Evolutionary conservation across 805 yeast species (phyloP).

Genomic region (Candida morakotiae): DNA sequence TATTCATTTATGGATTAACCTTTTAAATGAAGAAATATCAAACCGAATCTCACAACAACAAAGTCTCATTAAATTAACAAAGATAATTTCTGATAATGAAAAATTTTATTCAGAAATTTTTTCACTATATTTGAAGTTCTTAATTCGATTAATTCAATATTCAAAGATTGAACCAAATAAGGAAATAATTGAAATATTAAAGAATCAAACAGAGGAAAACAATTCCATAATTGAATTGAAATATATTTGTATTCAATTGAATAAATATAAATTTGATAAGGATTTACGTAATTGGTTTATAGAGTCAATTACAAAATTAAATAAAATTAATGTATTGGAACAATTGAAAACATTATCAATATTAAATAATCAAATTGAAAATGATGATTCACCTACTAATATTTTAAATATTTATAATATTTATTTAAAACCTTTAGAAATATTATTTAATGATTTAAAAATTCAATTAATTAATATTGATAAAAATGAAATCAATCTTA

Average conservation of each 20-base stretch:
- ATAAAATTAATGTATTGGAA: slow-evolving; percentile 6
- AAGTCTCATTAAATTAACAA: slow-evolving; percentile 17
- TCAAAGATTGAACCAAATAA: background rate
- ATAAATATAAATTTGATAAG: background rate
- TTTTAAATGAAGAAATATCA: slow-evolving; percentile 16
- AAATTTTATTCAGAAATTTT: slow-evolving; percentile 31
- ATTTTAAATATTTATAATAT: background rate
- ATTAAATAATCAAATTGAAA: slow-evolving; percentile 12
- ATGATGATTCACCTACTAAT: background rate
- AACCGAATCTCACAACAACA: slow-evolving; percentile 7
- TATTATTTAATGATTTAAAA: slow-evolving; percentile 9
- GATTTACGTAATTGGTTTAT: background rate
- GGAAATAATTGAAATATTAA: slow-evolving; percentile 9
- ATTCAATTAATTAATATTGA: slow-evolving; percentile 2
- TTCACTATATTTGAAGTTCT: slow-evolving; percentile 22
- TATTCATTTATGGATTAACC: slow-evolving; percentile 30
- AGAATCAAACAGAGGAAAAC: slow-evolving; percentile 9
- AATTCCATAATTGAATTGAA: slow-evolving; percentile 17
- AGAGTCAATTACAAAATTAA: background rate
- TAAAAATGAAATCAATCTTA: background rate
- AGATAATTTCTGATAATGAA: slow-evolving; percentile 29
- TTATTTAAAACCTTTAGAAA: no score
- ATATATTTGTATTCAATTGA: slow-evolving; percentile 19
- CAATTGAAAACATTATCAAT: slow-evolving; percentile 20
- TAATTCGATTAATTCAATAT: slow-evolving; percentile 20